Conservation (phyloP, 495 filamentous ascomycete genomes). For the Podospora conica region DNA sequence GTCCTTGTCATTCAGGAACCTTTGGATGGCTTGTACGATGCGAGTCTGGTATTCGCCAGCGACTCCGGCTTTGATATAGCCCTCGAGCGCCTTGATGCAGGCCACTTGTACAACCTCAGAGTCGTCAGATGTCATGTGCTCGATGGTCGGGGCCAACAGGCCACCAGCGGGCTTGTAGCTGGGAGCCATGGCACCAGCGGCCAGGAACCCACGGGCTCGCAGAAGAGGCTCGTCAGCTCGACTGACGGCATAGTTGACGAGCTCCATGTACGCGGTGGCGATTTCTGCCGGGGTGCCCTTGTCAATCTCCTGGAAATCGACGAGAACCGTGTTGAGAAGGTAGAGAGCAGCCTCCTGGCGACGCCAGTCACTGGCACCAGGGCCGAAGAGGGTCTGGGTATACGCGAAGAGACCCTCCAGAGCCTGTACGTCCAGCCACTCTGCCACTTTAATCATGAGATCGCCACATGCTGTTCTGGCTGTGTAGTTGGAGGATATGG, state of each 20-base stretch:
- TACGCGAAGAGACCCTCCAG: slow-evolving; percentile 69
- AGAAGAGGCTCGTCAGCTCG: slow-evolving; percentile 60
- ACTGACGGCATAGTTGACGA: slow-evolving; percentile 69
- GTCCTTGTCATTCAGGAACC: slow-evolving; percentile 71
- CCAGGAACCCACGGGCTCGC: slow-evolving; percentile 75
- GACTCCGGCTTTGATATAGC: slow-evolving; percentile 56
- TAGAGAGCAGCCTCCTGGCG: slow-evolving; percentile 73
- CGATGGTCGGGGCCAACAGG: slow-evolving; percentile 67
- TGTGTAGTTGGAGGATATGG: slow-evolving; percentile 94
- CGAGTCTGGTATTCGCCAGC: slow-evolving; percentile 59
- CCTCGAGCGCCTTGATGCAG: slow-evolving; percentile 82
- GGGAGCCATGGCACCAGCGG: slow-evolving; percentile 66
- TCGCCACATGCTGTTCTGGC: slow-evolving; percentile 87
- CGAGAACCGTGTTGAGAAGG: slow-evolving; percentile 71
- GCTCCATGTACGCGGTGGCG: slow-evolving; percentile 63
- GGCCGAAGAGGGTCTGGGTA: slow-evolving; percentile 60
- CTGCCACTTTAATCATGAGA: slow-evolving; percentile 83
- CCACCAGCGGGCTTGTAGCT: slow-evolving; percentile 43
- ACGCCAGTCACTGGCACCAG: slow-evolving; percentile 46
- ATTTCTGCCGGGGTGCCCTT: slow-evolving; percentile 60
- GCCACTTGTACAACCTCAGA: slow-evolving; percentile 87
- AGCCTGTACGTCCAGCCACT: slow-evolving; percentile 69
- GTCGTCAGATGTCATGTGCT: slow-evolving; percentile 64
- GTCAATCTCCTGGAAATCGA: slow-evolving; percentile 70
- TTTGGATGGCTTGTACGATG: slow-evolving; percentile 69